Base-by-base conservation (phyloP, 371 early-diverging fungal genomes). In the Mucor irregularis region DNA sequence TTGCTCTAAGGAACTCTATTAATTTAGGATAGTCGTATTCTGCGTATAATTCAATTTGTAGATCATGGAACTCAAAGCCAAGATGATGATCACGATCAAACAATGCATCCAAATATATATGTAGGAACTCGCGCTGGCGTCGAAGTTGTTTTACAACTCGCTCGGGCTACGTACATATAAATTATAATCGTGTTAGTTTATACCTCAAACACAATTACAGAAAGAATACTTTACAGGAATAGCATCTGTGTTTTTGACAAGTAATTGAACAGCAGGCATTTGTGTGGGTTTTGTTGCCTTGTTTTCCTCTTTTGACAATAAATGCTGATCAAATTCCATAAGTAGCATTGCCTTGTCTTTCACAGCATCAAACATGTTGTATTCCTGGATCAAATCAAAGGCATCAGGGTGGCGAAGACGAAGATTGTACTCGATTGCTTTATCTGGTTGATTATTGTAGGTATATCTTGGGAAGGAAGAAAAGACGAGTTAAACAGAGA, bases 11-110 rank as follows among this genome's bases (percentile, higher is more conserved):
- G 58, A 97, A 97, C n/a, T 86, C 84, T 35, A 93, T 61, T 16
- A 98, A 71, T 40, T 84, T 81, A 6, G 71, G 65, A 21, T 87
- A 84, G 46, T 93, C 93, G 67, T 84, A 95, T 34, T 93, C 95
- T 19, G 96, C 96, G 69, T 96, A 96, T 19, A 98, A 77, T 61
- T 92, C 94, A 4, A 96, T 86, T 75, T 95, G 96, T 22, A 85
- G 40, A 53, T 91, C 82, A 64, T 94, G 94, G 53, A 87, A 97
- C 42, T 88, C 89, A 29, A 71, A 81, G 3, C 90, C 88, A 40
- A 91, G 76, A 31, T 88, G 87, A 39, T 84, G 73, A 65, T 92
- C 92, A 31, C 82, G 80, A 5, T 80, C 53, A 64, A 90, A 93
- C 17, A 96, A 69, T 0, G 95, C 91, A 72, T 96, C 94, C 64